Evolutionary conservation across 2,329 filamentous ascomycete species (phyloP), one percentile per base, ranked within the genome.

Genomic region (Fonsecaea monophora): DNA sequence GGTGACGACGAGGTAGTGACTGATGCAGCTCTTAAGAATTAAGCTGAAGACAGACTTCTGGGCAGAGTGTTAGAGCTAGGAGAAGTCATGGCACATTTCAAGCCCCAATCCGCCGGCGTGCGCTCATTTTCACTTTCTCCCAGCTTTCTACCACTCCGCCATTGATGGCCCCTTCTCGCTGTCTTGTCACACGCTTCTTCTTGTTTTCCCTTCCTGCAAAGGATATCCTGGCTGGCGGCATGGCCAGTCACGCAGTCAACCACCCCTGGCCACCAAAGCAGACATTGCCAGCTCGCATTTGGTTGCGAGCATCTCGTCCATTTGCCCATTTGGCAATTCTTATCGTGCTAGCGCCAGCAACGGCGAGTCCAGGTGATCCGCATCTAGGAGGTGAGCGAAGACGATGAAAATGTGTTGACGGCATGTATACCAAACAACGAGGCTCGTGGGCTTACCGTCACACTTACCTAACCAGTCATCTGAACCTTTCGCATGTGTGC

Each of bases 391-490:
- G 38, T 25, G 13, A 34, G 21, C 53, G 37, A 62, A 21, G 15
- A 48, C 5, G 50, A 56, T 8, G 15, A 30, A 21, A 9, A 59
- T 9, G 21, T 32, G 21, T 13, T 15, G 37, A 48, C 18, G 18
- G n/a, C 50, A 42, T 48, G 54, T 64, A 59, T 64, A 64, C 62
- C 62, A 64, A 64, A 64, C 54, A 59, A 53, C 55, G 34, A 64
- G 32, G 45, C 62, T 53, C 62, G 62, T 59, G 62, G 45, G 55
- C 55, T 37, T 42, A 37, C 53, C 18, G 61, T 53, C 30, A 38
- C 48, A 60, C 40, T n/a, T 42, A 60, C 57, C 57, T 48, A 55
- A 55, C 53, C 53, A 38, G 53, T 38, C 32, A 38, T 25, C 37
- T 34, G 30, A 50, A 50, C 18, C 45, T 37, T 37, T 48, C 25